Percentiles rank a stretch among this genome's conserved stretches.
Conservation (phyloP, 768 basidiomycete species). For the Hericium rajendrae region DNA sequence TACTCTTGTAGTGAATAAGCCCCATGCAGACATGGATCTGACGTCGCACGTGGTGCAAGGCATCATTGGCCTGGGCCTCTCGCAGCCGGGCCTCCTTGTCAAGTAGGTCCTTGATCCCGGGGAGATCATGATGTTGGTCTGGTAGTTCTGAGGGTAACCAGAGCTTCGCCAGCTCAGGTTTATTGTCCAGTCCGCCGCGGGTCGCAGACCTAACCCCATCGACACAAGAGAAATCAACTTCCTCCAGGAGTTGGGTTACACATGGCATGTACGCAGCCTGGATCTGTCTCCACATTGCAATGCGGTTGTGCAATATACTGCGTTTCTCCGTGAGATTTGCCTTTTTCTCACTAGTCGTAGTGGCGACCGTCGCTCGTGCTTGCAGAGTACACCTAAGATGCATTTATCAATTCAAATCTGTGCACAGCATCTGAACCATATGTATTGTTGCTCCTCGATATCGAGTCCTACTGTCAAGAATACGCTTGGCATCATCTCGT, state of each 20-base stretch:
- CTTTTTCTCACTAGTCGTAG: neutral
- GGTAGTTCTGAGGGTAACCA: neutral
- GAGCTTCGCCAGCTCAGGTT: neutral
- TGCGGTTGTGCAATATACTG: neutral
- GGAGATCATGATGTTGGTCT: neutral
- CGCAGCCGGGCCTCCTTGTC: neutral
- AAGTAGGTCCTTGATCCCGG: neutral
- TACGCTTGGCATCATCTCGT: neutral
- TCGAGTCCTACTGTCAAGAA: neutral
- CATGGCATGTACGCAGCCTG: neutral
- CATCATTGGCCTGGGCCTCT: neutral
- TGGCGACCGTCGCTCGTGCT: neutral
- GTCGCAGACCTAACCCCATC: too few relatives aligned
- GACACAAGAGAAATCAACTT: neutral
- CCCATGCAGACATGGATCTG: neutral
- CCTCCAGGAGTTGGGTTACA: neutral
- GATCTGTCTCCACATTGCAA: neutral
- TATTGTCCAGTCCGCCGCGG: neutral
- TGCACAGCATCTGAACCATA: neutral
- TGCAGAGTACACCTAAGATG: neutral
- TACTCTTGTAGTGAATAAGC: neutral
- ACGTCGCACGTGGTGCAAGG: neutral
- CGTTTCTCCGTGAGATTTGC: neutral
- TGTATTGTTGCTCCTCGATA: neutral
- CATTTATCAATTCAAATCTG: neutral